phyloP scores from a whole-genome alignment of 371 early-diverging fungal species.

The Mucor indicus region DNA sequence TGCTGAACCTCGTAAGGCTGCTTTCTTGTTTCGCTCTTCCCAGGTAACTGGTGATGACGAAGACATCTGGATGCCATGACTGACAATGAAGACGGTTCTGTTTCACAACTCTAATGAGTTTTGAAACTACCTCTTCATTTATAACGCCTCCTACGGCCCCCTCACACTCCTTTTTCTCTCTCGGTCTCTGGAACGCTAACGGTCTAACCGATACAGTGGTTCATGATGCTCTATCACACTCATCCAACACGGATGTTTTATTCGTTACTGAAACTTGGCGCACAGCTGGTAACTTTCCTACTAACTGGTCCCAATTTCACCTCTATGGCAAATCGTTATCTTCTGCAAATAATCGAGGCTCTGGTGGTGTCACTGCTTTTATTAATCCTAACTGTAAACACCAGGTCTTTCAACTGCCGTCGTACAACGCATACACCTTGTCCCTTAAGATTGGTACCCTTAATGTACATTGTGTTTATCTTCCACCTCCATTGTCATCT shows the following conservation, averaged over 20 bases:
- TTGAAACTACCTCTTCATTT: too few species aligned
- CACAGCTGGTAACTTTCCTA: background rate
- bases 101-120: background rate
- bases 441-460: background rate
- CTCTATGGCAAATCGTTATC: background rate
- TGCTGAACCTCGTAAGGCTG: background rate
- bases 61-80: too few species aligned
- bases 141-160: background rate
- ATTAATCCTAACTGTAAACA: background rate
- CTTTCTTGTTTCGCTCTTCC: background rate
- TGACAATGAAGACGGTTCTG: background rate
- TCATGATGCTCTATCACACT: background rate
- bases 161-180: background rate
- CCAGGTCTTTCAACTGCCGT: background rate
- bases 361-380: background rate
- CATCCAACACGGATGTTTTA: background rate
- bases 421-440: slow-evolving; percentile 1
- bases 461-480: slow-evolving; percentile 3
- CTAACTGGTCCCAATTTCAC: slow-evolving; percentile 3
- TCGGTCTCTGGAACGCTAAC: slow-evolving; percentile 3
- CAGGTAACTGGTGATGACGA: too few species aligned
- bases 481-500: background rate
- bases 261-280: slow-evolving; percentile 22
- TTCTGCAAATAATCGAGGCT: background rate
- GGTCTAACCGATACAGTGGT: background rate